phyloP scores from a whole-genome alignment of 352 stramenopile species.

The Plasmopara halstedii region DNA sequence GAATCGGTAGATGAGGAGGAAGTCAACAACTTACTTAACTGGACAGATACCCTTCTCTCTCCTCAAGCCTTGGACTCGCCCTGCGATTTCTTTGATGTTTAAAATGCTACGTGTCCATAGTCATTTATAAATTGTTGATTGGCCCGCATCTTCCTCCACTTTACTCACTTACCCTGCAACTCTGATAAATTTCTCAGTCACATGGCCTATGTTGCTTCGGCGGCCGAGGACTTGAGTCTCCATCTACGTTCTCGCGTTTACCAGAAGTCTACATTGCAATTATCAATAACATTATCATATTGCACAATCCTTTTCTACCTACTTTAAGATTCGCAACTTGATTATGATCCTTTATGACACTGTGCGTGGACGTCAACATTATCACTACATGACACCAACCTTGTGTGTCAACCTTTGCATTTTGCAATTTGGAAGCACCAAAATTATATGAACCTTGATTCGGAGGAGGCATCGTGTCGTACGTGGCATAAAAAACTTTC shows the following conservation, averaged over 20 bases:
- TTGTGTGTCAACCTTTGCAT: not conserved
- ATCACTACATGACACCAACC: conserved; percentile 40
- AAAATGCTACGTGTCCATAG: conserved; percentile 11
- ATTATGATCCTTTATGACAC: conserved; percentile 36
- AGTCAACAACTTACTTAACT: conserved; percentile 70
- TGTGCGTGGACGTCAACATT: conserved; percentile 29
- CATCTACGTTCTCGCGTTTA: conserved; percentile 26
- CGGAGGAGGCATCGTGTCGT: conserved; percentile 54
- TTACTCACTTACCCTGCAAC: too few relatives aligned
- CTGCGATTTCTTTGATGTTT: conserved; percentile 25
- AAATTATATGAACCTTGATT: conserved; percentile 37
- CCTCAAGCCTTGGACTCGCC: conserved; percentile 36
- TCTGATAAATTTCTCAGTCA: not conserved
- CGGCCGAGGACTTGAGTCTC: conserved; percentile 17
- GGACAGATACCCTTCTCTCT: conserved; percentile 62
- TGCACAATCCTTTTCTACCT: not conserved
- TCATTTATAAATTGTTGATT: conserved; percentile 27
- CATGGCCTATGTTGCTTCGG: conserved; percentile 22
- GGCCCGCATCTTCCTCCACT: conserved; percentile 9
- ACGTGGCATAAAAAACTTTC: conserved; percentile 49
- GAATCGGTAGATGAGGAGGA: conserved; percentile 71
- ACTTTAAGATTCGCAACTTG: conserved; percentile 60
- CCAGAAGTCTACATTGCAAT: conserved; percentile 20
- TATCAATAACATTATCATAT: conserved; percentile 4
- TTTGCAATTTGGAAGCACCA: not conserved